These are phyloP conservation scores for Scolecobasidium constrictum DNA, from an alignment of 2,329 filamentous ascomycete species.

Conservation along the genomic window DNA sequence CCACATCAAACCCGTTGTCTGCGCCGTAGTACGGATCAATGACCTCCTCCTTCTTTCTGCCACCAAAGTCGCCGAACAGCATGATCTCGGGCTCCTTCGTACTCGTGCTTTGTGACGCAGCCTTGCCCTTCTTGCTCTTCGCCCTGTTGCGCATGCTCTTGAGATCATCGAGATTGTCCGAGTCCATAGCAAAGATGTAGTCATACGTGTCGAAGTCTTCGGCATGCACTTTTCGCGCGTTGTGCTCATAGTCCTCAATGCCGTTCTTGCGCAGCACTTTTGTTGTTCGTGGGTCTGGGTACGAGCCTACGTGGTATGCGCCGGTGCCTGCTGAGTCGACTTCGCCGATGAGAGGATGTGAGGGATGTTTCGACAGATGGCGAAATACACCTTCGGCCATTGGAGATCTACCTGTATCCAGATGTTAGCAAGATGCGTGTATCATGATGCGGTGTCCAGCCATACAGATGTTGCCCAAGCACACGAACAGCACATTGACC, in stretches of 20 bases:
- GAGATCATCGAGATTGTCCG: slow-evolving; percentile 64
- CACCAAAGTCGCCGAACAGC: slow-evolving; percentile 77
- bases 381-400: slow-evolving; percentile 96
- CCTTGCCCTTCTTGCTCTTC: slow-evolving; percentile 21
- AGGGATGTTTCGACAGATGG: slow-evolving; percentile 49
- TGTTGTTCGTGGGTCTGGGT: slow-evolving; percentile 76
- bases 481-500: slow-evolving; percentile 77
- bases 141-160: slow-evolving; percentile 39
- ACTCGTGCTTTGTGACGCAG: slow-evolving; percentile 15
- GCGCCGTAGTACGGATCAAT: slow-evolving; percentile 92
- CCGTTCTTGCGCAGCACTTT: slow-evolving; percentile 62
- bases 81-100: slow-evolving; percentile 46
- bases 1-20: slow-evolving; percentile 65
- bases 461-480: slow-evolving; percentile 87
- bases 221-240: slow-evolving; percentile 58
- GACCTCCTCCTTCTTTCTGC: slow-evolving; percentile 55
- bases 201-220: slow-evolving; percentile 79
- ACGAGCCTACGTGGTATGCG: slow-evolving; percentile 69
- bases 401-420: slow-evolving; percentile 53
- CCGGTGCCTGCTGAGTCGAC: slow-evolving; percentile 89
- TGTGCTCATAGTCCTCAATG: slow-evolving; percentile 67
- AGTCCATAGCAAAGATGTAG: slow-evolving; percentile 93
- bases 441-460: slow-evolving; percentile 1
- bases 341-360: slow-evolving; percentile 46
- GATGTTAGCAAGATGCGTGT: neutral